phyloP scores from a whole-genome alignment of 306 rosid genomes.

The Herpetospermum pedunculosum region DNA sequence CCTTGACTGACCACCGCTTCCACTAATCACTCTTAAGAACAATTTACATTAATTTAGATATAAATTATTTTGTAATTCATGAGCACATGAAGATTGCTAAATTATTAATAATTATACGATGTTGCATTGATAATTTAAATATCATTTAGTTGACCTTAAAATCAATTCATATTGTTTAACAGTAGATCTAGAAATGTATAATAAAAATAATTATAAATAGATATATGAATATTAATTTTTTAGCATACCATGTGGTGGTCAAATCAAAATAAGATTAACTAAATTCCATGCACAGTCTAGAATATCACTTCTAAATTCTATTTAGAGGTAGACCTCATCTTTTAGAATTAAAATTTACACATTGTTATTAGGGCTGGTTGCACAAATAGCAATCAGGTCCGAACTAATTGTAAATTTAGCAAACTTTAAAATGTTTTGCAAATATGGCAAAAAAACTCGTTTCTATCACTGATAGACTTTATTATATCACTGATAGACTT shows the following conservation, averaged over 20 bases:
- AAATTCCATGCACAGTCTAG: background rate
- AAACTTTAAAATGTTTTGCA: no score
- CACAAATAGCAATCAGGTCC: no score
- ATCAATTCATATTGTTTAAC: background rate
- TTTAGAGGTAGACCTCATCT: background rate
- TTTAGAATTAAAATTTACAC: background rate
- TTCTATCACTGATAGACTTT: no score
- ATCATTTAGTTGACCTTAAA: background rate
- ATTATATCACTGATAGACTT: no score
- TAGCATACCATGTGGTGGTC: background rate
- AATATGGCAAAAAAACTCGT: no score
- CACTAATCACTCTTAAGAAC: slow-evolving; percentile 2
- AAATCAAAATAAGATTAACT: background rate
- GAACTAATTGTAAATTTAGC: no score
- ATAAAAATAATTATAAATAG: background rate
- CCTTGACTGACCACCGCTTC: background rate
- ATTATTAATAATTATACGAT: background rate
- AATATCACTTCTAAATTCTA: background rate
- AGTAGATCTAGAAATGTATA: background rate
- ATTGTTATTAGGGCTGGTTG: no score
- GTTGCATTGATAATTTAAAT: background rate
- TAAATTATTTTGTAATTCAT: background rate
- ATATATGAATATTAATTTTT: background rate
- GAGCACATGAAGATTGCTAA: background rate
- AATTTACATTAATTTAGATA: no score